phyloP scores from a whole-genome alignment of 169 alveolate genomes.

The Babesia bigemina region DNA sequence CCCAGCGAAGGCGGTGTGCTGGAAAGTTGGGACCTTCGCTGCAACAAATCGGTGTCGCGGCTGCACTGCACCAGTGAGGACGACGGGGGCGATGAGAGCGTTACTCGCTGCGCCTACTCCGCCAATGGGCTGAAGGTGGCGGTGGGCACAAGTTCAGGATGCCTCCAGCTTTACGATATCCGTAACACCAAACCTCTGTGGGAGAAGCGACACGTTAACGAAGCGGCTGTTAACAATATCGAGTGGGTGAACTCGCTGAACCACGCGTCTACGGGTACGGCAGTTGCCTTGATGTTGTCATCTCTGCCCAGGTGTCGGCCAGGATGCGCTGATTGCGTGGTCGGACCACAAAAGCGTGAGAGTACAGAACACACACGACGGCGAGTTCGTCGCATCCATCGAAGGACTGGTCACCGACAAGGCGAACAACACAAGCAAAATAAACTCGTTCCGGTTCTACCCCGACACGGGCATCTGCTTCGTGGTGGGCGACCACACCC shows the following conservation, averaged over 20 bases:
- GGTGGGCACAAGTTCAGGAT: constrained; percentile 69
- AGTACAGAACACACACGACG: constrained; percentile 48
- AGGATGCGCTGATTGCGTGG: constrained; percentile 70
- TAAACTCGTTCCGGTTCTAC: constrained; percentile 75
- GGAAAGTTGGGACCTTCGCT: constrained; percentile 67
- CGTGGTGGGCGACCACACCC: constrained; percentile 90
- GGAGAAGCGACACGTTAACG: constrained; percentile 66
- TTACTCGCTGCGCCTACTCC: constrained; percentile 58
- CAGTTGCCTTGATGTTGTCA: background rate
- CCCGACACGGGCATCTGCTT: constrained; percentile 91
- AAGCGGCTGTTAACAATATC: constrained; percentile 64
- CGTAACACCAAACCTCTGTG: constrained; percentile 74
- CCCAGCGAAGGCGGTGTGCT: constrained; percentile 44
- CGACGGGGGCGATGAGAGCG: constrained; percentile 31
- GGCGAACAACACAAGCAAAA: constrained; percentile 29
- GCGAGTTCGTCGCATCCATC: constrained; percentile 58
- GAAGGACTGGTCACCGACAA: constrained; percentile 61
- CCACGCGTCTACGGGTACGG: constrained; percentile 48
- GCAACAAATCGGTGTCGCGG: constrained; percentile 37
- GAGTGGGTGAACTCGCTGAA: constrained; percentile 69
- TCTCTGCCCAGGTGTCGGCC: constrained; percentile 24
- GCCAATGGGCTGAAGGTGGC: constrained; percentile 74
- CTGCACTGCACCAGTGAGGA: constrained; percentile 24
- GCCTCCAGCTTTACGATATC: constrained; percentile 69
- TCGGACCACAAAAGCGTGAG: constrained; percentile 72